Evolutionary conservation across 768 basidiomycete genomes (phyloP).

Genomic region (Omphalotus guepiniiformis): DNA sequence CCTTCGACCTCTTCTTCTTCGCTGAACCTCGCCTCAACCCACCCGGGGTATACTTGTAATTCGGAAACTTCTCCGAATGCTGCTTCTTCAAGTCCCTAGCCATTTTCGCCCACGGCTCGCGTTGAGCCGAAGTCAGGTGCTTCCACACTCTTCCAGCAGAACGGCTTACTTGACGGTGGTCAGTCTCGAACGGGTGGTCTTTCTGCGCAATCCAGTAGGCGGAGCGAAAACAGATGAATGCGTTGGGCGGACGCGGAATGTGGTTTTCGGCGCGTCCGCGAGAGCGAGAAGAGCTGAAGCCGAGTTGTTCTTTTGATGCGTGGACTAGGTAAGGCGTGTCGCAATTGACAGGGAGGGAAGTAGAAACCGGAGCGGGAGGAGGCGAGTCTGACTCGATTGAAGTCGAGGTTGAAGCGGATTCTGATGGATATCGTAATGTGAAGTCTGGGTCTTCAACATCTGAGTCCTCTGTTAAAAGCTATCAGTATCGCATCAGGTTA

Average conservation of each 20-base stretch:
- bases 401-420: too few relatives aligned
- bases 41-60: constrained; percentile 52
- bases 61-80: constrained; percentile 45
- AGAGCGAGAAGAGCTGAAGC: constrained; percentile 1
- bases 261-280: constrained; percentile 32
- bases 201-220: constrained; percentile 56
- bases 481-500: constrained; percentile 3
- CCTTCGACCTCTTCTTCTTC: too few relatives aligned
- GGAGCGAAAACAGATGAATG: constrained; percentile 72
- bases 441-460: neutral
- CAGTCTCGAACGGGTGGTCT: constrained; percentile 36
- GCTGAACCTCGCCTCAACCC: too few relatives aligned
- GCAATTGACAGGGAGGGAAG: neutral
- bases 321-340: constrained; percentile 3
- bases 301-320: too few relatives aligned
- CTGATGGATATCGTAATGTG: neutral
- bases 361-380: neutral
- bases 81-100: constrained; percentile 42
- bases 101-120: constrained; percentile 34
- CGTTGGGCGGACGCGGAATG: constrained; percentile 69
- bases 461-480: neutral
- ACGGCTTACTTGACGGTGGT: constrained; percentile 45
- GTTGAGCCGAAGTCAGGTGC: constrained; percentile 37
- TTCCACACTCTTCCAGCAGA: constrained; percentile 65
- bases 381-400: too few relatives aligned